Evolutionary conservation across 495 filamentous ascomycete species (phyloP).

Genomic region (Aspergillus haitiensis): DNA sequence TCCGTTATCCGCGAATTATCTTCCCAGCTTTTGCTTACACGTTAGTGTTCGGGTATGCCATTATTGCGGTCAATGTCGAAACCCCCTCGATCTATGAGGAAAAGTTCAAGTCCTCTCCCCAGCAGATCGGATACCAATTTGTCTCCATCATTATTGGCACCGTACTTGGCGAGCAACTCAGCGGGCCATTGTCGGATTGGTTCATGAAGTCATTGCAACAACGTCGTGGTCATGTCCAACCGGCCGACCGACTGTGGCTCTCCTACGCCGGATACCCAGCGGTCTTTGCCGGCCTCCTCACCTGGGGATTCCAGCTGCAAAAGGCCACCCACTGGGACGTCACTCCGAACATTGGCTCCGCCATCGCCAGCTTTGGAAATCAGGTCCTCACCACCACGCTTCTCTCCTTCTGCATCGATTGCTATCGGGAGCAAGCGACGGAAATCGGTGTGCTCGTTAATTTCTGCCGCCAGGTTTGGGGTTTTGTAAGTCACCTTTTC

Average conservation of each 20-base stretch:
- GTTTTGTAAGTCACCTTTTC: slow-evolving; percentile 29
- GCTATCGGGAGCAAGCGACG: slow-evolving; percentile 28
- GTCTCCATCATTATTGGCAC: slow-evolving; percentile 38
- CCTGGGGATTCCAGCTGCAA: slow-evolving; percentile 34
- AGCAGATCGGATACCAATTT: slow-evolving; percentile 39
- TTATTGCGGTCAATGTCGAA: slow-evolving; percentile 35
- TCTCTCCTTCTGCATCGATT: slow-evolving; percentile 34
- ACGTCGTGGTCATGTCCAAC: slow-evolving; percentile 18
- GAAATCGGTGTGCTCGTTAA: slow-evolving; percentile 39
- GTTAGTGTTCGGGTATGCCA: slow-evolving; percentile 35
- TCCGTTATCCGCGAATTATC: slow-evolving; percentile 23
- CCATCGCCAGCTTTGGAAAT: slow-evolving; percentile 38
- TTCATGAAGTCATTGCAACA: slow-evolving; percentile 22
- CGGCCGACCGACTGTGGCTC: slow-evolving; percentile 38
- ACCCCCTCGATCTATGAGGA: slow-evolving; percentile 34
- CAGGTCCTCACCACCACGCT: slow-evolving; percentile 38
- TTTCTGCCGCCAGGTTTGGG: slow-evolving; percentile 33
- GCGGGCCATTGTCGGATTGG: slow-evolving; percentile 35
- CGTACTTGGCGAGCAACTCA: slow-evolving; percentile 37
- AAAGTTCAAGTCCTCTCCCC: slow-evolving; percentile 34
- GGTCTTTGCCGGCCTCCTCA: slow-evolving; percentile 29
- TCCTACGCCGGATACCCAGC: slow-evolving; percentile 33
- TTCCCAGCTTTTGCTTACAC: slow-evolving; percentile 31
- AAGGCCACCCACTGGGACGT: slow-evolving; percentile 34
- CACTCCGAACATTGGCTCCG: slow-evolving; percentile 34